Evolutionary conservation across 257 asterid species (phyloP), one percentile per base, ranked within the genome.

Genomic region (Anisodus acutangulus): DNA sequence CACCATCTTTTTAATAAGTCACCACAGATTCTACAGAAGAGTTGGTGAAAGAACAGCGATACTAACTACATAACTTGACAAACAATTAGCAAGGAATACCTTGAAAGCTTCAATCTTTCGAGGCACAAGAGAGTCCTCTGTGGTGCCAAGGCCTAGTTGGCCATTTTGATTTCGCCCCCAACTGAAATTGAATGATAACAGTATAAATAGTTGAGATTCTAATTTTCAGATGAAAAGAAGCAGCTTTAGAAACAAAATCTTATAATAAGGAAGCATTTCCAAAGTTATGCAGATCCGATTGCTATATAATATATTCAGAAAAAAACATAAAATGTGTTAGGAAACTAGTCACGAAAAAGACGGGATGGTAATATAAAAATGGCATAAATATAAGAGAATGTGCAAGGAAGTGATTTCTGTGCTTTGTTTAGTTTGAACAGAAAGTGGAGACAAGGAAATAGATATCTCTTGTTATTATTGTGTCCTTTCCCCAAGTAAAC

Each of bases 121-220:
- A 22, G 99, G 99, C 88, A 94, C 92, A 64, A 91, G 97, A 86
- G 97, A 92, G 88, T 96, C 99, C 89, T 94, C 98, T 9, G 89
- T 93, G 79, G 95, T 93, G 81, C 99, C 98, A 59, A 96, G 95
- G 81, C 99, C 99, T n/a, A 96, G 94, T 87, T 96, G 99, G 85
- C 99, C 99, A 86, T 96, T 96, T 89, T 96, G 98, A 88, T 96
- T 96, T 68, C 99, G 88, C 54, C 99, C 99, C 99, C 99, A 96
- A 85, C 99, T 96, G 86, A 87, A 92, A 88, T 84, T 71, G 83
- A 72, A 85, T 15, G 47, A 39, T 76, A 53, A 76, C 22, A 51
- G 8, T 53, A 51, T 76, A 12, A 76, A 7, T 76, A 76, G 13
- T 76, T 76, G 81, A 51, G 64, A 76, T 76, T 76, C 81, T n/a